Evolutionary conservation across 2,329 filamentous ascomycete species (phyloP), one percentile per base, ranked within the genome.

Genomic region (Fusarium sp.): DNA sequence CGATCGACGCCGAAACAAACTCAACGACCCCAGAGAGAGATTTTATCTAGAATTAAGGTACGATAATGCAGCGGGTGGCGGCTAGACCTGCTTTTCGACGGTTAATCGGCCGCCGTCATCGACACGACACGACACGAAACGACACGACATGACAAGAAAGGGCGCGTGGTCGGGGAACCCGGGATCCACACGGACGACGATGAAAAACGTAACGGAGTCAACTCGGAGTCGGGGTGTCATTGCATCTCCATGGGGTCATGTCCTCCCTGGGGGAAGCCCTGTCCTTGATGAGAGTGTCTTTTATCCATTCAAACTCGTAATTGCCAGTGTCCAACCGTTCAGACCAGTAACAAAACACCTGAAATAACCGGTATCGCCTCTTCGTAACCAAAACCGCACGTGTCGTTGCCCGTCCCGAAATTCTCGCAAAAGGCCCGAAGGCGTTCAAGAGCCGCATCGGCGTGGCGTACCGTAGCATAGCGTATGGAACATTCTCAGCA

Each of bases 41-140:
- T 45, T 50, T 27, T 68, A 68, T 64, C 71, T 73, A 30, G 27
- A 65, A 56, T 34, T 20, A 58, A 35, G 32, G 50, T 63, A 5
- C 18, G 60, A 71, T 32, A 18, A 25, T 34, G 10, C 54, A 30
- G 23, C 20, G 34, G 23, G 23, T 37, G 34, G 27, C 71, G 71
- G 71, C 48, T 73, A 72, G 71, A 74, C 64, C 54, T 72, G 71
- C 71, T 72, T 73, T 73, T 39, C 45, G 6, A 71, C 71, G 71
- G 71, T 43, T 68, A 65, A 68, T 56, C 68, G 70, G 70, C 64
- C 16, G 43, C 8, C 4, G 56, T 25, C 35, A 41, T 32, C 57
- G 30, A 43, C 27, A 16, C 23, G 20, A 10, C 20, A 25, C 20
- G 43, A 48, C 23, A 48, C 14, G 30, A 41, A 41, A n/a, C 37